These are phyloP conservation scores for Echria macrotheca DNA, from an alignment of 495 filamentous ascomycete genomes.

Conservation along the genomic window DNA sequence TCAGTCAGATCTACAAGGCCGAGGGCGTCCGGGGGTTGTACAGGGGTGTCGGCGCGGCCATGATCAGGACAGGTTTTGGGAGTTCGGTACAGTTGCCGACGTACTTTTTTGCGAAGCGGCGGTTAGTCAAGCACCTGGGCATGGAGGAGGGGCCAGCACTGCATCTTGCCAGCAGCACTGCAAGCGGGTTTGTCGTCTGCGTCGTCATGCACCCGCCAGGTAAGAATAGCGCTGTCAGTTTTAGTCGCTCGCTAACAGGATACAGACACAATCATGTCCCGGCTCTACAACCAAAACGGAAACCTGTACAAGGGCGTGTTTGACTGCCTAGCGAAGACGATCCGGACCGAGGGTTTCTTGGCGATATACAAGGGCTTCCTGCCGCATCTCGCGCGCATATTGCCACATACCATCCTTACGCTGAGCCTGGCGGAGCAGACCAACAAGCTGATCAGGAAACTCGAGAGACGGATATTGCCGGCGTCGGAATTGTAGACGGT, in stretches of 20 bases:
- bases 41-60: slow-evolving; percentile 85
- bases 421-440: slow-evolving; percentile 95
- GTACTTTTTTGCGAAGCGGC: slow-evolving; percentile 95
- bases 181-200: slow-evolving; percentile 93
- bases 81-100: slow-evolving; percentile 94
- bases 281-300: slow-evolving; percentile 98
- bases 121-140: slow-evolving; percentile 69
- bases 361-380: slow-evolving; percentile 98
- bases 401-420: slow-evolving; percentile 92
- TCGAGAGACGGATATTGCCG: slow-evolving; percentile 63
- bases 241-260: background rate
- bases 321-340: slow-evolving; percentile 86
- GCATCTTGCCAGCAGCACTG: slow-evolving; percentile 82
- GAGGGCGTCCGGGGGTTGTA: slow-evolving; percentile 84
- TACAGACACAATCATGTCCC: slow-evolving; percentile 95
- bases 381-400: slow-evolving; percentile 87
- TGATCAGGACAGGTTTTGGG: slow-evolving; percentile 94
- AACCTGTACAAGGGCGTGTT: slow-evolving; percentile 90
- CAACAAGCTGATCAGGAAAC: slow-evolving; percentile 76
- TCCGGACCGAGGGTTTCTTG: slow-evolving; percentile 82
- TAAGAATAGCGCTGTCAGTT: slow-evolving; percentile 35
- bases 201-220: slow-evolving; percentile 97
- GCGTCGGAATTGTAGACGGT: slow-evolving; percentile 25
- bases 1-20: slow-evolving; percentile 65
- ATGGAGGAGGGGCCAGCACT: slow-evolving; percentile 89